phyloP scores from a whole-genome alignment of 331 rosid genomes.

The Pyrus hybrid region DNA sequence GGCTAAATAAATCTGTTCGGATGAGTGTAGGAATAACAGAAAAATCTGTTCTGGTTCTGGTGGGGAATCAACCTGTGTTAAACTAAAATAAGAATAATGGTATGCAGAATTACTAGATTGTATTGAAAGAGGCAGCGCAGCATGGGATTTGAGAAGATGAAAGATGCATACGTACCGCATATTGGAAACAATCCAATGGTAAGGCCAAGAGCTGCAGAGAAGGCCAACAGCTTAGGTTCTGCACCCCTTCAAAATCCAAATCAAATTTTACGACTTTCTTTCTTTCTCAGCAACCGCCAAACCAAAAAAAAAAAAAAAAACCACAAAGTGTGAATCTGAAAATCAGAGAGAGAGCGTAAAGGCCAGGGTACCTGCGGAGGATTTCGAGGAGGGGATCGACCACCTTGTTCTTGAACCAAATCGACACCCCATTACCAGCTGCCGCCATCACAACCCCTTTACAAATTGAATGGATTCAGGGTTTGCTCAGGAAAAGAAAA shows the following conservation, averaged over 20 bases:
- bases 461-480: background rate
- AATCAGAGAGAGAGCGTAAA: background rate
- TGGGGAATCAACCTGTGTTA: background rate
- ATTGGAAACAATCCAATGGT: slow-evolving; percentile 37
- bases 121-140: no score
- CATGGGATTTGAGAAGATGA: background rate
- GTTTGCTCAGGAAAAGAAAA: background rate
- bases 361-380: slow-evolving; percentile 44
- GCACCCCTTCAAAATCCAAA: slow-evolving; percentile 52
- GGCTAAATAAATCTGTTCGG: no score
- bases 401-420: slow-evolving; percentile 59
- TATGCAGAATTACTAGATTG: background rate
- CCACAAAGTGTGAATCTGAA: background rate
- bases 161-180: slow-evolving; percentile 17
- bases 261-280: no score
- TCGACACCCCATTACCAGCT: background rate
- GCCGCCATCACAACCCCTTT: background rate
- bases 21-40: no score
- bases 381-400: slow-evolving; percentile 61
- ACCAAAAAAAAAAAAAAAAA: background rate
- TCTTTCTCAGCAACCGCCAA: background rate
- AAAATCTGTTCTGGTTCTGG: background rate
- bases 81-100: no score
- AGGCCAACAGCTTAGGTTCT: slow-evolving; percentile 63
- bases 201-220: slow-evolving; percentile 45